A percentile compares a stretch with the other conserved stretches of the same genome.
Conservation (phyloP, 768 basidiomycete species). For the Clathrus columnatus region DNA sequence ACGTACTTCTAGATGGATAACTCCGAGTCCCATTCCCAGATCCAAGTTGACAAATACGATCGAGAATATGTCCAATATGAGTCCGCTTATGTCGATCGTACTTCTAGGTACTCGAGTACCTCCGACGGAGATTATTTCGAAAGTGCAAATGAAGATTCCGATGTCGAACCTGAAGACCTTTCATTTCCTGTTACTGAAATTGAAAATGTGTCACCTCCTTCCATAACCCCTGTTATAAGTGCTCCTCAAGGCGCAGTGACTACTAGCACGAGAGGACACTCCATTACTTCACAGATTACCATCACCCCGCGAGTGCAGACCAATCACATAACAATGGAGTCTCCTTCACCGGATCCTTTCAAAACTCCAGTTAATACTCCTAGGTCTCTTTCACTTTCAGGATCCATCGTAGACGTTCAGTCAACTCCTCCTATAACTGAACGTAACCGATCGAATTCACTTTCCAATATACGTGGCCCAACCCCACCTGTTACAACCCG, state of each 20-base stretch:
- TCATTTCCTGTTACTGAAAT: neutral
- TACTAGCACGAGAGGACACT: neutral
- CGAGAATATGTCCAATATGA: neutral
- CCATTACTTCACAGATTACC: neutral
- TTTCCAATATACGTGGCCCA: neutral
- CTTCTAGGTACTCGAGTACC: neutral
- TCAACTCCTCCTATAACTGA: neutral
- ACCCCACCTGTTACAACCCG: neutral
- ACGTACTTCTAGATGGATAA: neutral
- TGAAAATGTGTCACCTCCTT: too few relatives aligned
- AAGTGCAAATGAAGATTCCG: neutral
- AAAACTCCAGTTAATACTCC: neutral
- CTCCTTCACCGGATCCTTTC: neutral
- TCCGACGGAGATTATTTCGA: neutral
- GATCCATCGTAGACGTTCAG: neutral
- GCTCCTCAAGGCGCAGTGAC: neutral
- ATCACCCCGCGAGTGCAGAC: neutral
- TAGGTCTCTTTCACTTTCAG: neutral
- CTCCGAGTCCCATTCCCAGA: neutral
- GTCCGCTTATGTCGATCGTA: neutral
- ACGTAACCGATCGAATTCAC: neutral
- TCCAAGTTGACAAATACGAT: neutral
- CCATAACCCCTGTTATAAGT: neutral
- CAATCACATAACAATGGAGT: neutral
- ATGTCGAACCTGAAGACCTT: neutral